Evolutionary conservation across 805 yeast genomes (phyloP), one percentile per base, ranked within the genome.

Genomic region (Candida vaughaniae): DNA sequence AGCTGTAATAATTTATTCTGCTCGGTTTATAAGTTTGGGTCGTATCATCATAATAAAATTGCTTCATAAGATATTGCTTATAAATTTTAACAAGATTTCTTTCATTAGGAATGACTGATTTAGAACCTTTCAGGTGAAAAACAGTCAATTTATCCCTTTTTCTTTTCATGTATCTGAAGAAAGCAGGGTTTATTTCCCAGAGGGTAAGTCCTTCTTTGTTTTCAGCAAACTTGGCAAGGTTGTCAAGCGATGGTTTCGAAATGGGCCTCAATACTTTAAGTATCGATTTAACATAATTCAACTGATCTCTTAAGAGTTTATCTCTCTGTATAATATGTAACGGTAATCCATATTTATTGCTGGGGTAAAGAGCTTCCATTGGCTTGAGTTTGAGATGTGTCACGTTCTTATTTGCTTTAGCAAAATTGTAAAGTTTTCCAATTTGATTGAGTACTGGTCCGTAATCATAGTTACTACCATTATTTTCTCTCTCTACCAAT

Each of bases 271-370:
- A 42, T 1, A 35, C 26, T 10, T 32, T 16, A 9, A 62, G 30
- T 4, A 60, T 26, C 6, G 30, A 22, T 38, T 60, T 61, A 2
- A 58, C 42, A 10, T 51, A 34, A 7, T 47, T 53, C 7, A 67
- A 42, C 25, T 56, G 52, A 16, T 39, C 38, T 16, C 47, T 47
- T 16, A 66, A 46, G n/a, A 51, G 39, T 22, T 47, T 42, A 36
- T 66, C 62, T 26, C 64, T 38, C 16, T 45, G 45, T 3, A 49
- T 46, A 9, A 57, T 53, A 36, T 63, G 58, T 3, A 53, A 36
- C 1, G 73, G 71, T 5, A 46, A 36, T 1, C 65, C 71, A 31
- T 45, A 53, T 22, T 58, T 43, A 26, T 53, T 54, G 3, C 66
- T 51, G 17, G 59, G 56, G 33, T 59, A 64, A 2, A 54, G 23